Evolutionary conservation across 2,329 filamentous ascomycete species (phyloP), one percentile per base, ranked within the genome.

Genomic region (Tolypocladium guangdongense): DNA sequence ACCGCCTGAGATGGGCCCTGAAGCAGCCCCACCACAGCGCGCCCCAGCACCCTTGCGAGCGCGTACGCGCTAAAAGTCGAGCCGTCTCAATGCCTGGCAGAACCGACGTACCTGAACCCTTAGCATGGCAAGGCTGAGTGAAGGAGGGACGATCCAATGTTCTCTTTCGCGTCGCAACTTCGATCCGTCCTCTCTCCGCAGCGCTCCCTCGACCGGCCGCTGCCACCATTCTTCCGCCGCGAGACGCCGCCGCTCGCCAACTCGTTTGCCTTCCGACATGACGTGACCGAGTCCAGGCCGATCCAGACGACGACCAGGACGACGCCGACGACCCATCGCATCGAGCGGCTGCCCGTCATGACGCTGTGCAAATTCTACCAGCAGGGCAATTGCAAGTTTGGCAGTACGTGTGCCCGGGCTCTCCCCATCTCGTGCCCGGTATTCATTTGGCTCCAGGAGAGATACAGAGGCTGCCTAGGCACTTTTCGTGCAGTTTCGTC

Each of bases 371-470:
- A 68, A 62, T 79, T 73, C 64, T 79, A 64, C 56, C 67, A 73
- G 67, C 74, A 77, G 63, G 77, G 77, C 54, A 70, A 70, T 64
- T 80, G 77, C 73, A 75, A 70, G 55, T 76, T 68, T 60, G 77
- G 77, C 64, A 70, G 77, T 79, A 69, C 49, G 75, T 69, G 36
- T 60, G 49, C 51, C 51, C 43, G 11, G 10, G n/a, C 16, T 12
- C 6, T 18, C 1, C 2, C 41, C 7, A 18, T 7, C 27, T 11
- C n/a, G 43, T 14, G 18, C n/a, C 16, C 24, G 7, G 6, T n/a
- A 4, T 30, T 16, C 24, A n/a, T n/a, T n/a, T n/a, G 41, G 14
- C n/a, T 20, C 3, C 43, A 20, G 27, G 43, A n/a, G 27, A 32
- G 43, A 18, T n/a, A 2, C 43, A 32, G 41, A 24, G 8, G 5